Percentiles rank a stretch among this genome's conserved stretches.
These are phyloP conservation scores for Halophytophthora batemanensis DNA, from an alignment of 352 stramenopile genomes.

Conservation along the genomic window DNA sequence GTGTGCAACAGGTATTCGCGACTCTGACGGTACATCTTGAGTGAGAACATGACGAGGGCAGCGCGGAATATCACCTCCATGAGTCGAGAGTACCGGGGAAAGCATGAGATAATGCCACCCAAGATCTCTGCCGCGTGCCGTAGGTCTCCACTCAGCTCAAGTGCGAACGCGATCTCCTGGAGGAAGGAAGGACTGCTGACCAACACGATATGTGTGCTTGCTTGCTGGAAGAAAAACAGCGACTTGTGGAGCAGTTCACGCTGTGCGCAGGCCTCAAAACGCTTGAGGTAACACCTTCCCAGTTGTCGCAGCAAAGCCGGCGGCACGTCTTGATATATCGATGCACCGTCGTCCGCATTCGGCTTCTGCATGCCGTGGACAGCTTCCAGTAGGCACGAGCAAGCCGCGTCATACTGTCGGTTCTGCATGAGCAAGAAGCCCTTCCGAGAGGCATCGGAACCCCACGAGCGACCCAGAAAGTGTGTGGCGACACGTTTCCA, in stretches of 20 bases:
- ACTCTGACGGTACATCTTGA: slow-evolving; percentile 61
- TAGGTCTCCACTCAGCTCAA: slow-evolving; percentile 41
- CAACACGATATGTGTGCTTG: slow-evolving; percentile 40
- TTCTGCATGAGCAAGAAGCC: slow-evolving; percentile 46
- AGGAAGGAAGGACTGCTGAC: slow-evolving; percentile 52
- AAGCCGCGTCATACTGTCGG: slow-evolving; percentile 34
- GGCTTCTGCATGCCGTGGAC: slow-evolving; percentile 23
- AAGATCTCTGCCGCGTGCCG: slow-evolving; percentile 53
- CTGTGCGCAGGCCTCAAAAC: slow-evolving; percentile 31
- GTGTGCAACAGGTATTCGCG: slow-evolving; percentile 68
- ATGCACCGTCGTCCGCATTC: slow-evolving; percentile 1
- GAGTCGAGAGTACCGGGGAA: slow-evolving; percentile 49
- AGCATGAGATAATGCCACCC: slow-evolving; percentile 51
- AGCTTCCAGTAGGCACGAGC: slow-evolving; percentile 21
- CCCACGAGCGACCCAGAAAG: slow-evolving; percentile 36
- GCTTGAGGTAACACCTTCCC: slow-evolving; percentile 35
- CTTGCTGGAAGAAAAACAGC: slow-evolving; percentile 48
- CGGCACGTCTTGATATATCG: slow-evolving; percentile 13
- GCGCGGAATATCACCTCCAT: slow-evolving; percentile 63
- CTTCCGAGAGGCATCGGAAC: slow-evolving; percentile 33
- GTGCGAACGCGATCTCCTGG: slow-evolving; percentile 48
- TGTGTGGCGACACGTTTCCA: slow-evolving; percentile 44
- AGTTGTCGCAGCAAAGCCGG: slow-evolving; percentile 40
- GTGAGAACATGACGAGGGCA: slow-evolving; percentile 52
- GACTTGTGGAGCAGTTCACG: slow-evolving; percentile 36